Evolutionary conservation across 495 filamentous ascomycete genomes (phyloP).

Genomic region (Barbatosphaeria neglecta): DNA sequence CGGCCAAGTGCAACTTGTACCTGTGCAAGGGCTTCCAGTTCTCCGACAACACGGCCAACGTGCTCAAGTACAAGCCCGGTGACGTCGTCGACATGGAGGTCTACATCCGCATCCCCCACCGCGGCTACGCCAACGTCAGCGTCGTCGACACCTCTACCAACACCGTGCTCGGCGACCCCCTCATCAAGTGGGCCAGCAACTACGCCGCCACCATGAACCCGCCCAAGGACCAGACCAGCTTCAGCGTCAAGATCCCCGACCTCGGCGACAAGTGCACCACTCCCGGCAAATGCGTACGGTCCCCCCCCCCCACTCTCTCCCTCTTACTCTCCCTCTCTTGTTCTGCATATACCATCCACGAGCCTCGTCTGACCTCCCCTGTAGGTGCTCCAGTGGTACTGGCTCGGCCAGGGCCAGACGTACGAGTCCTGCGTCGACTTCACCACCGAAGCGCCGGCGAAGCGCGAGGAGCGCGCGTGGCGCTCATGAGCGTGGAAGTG

Average conservation of each 20-base stretch:
- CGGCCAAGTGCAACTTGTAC: conserved; percentile 49
- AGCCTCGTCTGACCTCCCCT: background rate
- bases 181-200: conserved; percentile 42
- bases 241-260: conserved; percentile 54
- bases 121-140: conserved; percentile 56
- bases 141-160: conserved; percentile 53
- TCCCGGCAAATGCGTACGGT: conserved; percentile 47
- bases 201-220: conserved; percentile 42
- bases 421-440: conserved; percentile 69
- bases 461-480: background rate
- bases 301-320: background rate
- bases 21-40: conserved; percentile 66
- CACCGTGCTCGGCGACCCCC: conserved; percentile 39
- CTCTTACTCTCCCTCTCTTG: background rate
- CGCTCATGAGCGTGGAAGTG: no score
- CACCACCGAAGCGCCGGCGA: conserved; percentile 25
- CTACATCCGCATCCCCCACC: conserved; percentile 52
- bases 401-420: conserved; percentile 53
- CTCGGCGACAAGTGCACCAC: conserved; percentile 44
- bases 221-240: conserved; percentile 48
- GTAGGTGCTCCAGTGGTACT: conserved; percentile 59
- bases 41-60: conserved; percentile 55
- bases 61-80: conserved; percentile 49
- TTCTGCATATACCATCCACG: background rate
- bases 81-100: conserved; percentile 48